Conservation (phyloP, 2,329 filamentous ascomycete species). For the Fusarium miscanthi region DNA sequence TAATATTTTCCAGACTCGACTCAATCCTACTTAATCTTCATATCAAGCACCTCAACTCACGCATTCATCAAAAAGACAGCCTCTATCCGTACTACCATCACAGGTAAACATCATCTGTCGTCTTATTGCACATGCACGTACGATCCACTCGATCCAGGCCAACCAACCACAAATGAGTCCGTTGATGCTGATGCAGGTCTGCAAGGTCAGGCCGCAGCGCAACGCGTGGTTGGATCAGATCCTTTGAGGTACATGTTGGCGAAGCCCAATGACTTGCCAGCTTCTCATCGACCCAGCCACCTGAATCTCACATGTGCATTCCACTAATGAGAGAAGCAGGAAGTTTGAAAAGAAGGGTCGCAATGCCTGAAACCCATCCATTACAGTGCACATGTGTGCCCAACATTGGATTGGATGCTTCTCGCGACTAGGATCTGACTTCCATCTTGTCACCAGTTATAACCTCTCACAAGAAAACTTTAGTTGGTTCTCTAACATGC, state of each 20-base stretch:
- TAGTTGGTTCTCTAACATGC: not conserved
- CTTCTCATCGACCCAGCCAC: constrained; percentile 25
- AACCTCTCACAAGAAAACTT: not conserved
- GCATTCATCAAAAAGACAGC: not conserved
- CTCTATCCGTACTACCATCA: not conserved
- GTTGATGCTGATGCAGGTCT: constrained; percentile 33
- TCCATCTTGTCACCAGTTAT: constrained; percentile 5
- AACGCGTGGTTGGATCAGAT: constrained; percentile 39
- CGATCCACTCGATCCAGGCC: constrained; percentile 34
- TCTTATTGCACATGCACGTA: constrained; percentile 26
- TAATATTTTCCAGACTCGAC: not conserved
- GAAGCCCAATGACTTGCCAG: constrained; percentile 22
- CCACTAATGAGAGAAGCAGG: constrained; percentile 30
- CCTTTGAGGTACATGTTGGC: constrained; percentile 29
- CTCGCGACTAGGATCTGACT: constrained; percentile 12
- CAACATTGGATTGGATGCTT: constrained; percentile 17
- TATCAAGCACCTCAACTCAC: not conserved
- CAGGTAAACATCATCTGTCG: constrained; percentile 9
- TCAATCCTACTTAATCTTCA: not conserved
- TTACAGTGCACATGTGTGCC: constrained; percentile 4
- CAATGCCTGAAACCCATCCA: constrained; percentile 23
- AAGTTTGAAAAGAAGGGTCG: constrained; percentile 12
- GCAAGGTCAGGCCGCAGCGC: constrained; percentile 35
- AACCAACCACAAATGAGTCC: constrained; percentile 31
- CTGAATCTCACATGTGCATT: constrained; percentile 38